Conservation (phyloP, 73 alveolate species). For the Durusdinium trenchii region DNA sequence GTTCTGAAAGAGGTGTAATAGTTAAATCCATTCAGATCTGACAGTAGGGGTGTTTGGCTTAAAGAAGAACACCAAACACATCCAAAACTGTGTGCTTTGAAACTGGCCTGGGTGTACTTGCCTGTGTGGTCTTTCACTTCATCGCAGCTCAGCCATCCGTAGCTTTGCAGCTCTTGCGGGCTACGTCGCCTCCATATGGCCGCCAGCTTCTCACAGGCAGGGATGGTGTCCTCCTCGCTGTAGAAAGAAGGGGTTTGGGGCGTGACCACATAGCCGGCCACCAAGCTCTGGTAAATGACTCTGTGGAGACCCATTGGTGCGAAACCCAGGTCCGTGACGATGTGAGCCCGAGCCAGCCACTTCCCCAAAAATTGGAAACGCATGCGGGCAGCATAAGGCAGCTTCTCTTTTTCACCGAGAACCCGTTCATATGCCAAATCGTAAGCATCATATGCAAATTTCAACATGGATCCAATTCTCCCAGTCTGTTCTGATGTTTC, state of each 20-base stretch:
- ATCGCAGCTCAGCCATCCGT: not conserved
- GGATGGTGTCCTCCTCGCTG: not conserved
- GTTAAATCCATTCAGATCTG: no score
- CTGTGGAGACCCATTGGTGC: conserved; percentile 10
- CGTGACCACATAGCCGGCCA: not conserved
- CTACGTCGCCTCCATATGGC: not conserved
- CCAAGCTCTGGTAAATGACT: conserved; percentile 2
- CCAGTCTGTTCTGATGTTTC: not conserved
- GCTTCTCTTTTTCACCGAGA: not conserved
- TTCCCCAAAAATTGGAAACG: conserved; percentile 34
- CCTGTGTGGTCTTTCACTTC: conserved; percentile 6
- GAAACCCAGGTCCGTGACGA: not conserved
- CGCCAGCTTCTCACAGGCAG: conserved; percentile 13
- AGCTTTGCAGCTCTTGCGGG: conserved; percentile 4
- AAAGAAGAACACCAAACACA: no score
- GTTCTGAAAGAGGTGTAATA: no score
- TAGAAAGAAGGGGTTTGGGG: not conserved
- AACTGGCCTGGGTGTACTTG: conserved; percentile 36
- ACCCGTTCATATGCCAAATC: not conserved
- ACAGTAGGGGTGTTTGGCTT: no score
- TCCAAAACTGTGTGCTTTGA: no score
- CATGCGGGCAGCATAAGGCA: not conserved
- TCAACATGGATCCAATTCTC: not conserved
- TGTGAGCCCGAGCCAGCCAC: conserved; percentile 28
- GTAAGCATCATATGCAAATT: not conserved